Percentiles rank a stretch among this genome's conserved stretches.
Conservation (phyloP, 768 basidiomycete genomes). For the Collybia sp. region DNA sequence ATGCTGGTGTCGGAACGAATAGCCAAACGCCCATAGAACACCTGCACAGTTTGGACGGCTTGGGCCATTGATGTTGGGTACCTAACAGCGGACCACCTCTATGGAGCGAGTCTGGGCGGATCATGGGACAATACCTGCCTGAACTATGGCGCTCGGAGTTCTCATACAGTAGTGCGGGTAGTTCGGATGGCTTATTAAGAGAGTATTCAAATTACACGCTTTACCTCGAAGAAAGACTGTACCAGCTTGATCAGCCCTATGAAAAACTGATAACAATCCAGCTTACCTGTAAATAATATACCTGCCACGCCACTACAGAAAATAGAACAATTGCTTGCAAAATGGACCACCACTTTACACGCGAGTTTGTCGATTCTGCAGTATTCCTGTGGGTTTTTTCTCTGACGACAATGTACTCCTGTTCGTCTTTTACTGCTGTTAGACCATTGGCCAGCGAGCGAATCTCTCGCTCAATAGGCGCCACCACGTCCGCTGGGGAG, state of each 20-base stretch:
- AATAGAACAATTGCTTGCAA: conserved; percentile 85
- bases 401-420: conserved; percentile 96
- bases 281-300: conserved; percentile 90
- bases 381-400: conserved; percentile 94
- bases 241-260: conserved; percentile 2
- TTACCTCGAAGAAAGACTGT: conserved; percentile 88
- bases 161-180: too few relatives aligned
- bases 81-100: too few relatives aligned
- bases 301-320: conserved; percentile 92
- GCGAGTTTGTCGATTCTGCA: conserved; percentile 86
- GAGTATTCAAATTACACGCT: conserved; percentile 69
- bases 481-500: conserved; percentile 59
- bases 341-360: conserved; percentile 99
- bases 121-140: too few relatives aligned
- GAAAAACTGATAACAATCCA: conserved; percentile 7
- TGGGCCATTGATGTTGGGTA: too few relatives aligned
- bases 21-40: too few relatives aligned
- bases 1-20: too few relatives aligned
- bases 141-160: too few relatives aligned
- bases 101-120: too few relatives aligned
- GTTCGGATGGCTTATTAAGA: neutral
- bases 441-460: conserved; percentile 77
- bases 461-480: conserved; percentile 96
- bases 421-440: conserved; percentile 93
- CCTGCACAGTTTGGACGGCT: too few relatives aligned